Conservation (phyloP, 306 rosid species). For the Acacia acuminata region DNA sequence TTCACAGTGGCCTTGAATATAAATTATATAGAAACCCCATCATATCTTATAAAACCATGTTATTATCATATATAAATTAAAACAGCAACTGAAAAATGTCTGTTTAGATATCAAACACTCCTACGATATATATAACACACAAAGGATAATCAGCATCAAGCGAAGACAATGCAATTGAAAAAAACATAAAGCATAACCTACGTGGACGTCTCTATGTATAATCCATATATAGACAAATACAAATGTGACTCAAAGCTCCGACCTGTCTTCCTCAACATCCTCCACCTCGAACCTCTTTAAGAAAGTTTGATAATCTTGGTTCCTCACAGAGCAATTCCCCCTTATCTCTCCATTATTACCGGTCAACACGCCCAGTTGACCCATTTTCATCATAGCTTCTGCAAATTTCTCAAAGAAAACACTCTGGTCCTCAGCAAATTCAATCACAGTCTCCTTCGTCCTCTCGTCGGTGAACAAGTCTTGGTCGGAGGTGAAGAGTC, state of each 20-base stretch:
- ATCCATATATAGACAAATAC: not conserved
- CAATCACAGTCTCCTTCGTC: conserved; percentile 48
- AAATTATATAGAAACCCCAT: not conserved
- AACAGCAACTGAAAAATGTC: not conserved
- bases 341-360: conserved; percentile 61
- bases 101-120: not conserved
- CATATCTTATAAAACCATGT: not conserved
- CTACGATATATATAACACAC: not conserved
- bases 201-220: not conserved
- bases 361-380: conserved; percentile 58
- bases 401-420: conserved; percentile 60
- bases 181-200: not conserved
- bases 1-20: not conserved
- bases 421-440: conserved; percentile 43
- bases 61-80: not conserved
- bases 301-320: conserved; percentile 8
- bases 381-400: conserved; percentile 49
- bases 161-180: not conserved
- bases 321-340: conserved; percentile 49
- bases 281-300: conserved; percentile 30
- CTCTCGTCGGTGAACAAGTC: conserved; percentile 38
- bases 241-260: not conserved
- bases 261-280: conserved; percentile 21
- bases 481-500: conserved; percentile 66
- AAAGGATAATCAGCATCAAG: not conserved